Evolutionary conservation across 805 yeast genomes (phyloP).

Genomic region (Spathaspora arborariae): DNA sequence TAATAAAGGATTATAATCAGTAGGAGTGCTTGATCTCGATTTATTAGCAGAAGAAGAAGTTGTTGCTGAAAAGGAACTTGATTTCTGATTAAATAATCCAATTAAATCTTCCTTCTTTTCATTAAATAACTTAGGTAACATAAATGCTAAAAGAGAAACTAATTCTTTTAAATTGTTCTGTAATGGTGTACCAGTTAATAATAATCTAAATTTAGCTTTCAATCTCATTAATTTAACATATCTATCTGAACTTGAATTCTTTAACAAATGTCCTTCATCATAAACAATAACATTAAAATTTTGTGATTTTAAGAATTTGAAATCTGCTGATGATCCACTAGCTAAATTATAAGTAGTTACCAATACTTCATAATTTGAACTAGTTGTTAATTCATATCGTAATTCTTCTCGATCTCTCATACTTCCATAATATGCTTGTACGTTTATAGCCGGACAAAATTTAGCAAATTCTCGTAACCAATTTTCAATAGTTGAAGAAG

Average conservation of each 20-base stretch:
- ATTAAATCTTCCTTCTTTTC: constrained; percentile 80
- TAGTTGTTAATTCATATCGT: constrained; percentile 56
- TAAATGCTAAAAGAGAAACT: constrained; percentile 85
- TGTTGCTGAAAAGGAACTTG: constrained; percentile 19
- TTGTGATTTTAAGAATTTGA: constrained; percentile 68
- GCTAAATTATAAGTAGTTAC: constrained; percentile 94
- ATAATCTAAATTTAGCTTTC: constrained; percentile 75
- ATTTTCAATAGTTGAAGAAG: constrained; percentile 93
- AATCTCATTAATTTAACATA: constrained; percentile 83
- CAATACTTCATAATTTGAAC: constrained; percentile 72
- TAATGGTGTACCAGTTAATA: constrained; percentile 94
- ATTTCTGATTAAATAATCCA: constrained; percentile 82
- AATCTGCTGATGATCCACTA: constrained; percentile 79
- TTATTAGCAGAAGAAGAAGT: neutral
- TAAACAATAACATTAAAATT: constrained; percentile 85
- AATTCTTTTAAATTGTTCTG: constrained; percentile 91
- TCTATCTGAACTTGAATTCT: constrained; percentile 84
- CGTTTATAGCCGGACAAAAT: constrained; percentile 76
- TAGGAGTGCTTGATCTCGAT: constrained; percentile 19
- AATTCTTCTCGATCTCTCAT: constrained; percentile 81
- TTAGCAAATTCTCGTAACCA: constrained; percentile 94
- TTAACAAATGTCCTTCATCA: constrained; percentile 97
- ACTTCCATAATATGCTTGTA: constrained; percentile 93
- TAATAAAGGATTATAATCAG: constrained; percentile 68
- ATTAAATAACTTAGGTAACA: constrained; percentile 77